These are phyloP conservation scores for Mimosa bimucronata DNA, from an alignment of 306 rosid species.

Conservation along the genomic window DNA sequence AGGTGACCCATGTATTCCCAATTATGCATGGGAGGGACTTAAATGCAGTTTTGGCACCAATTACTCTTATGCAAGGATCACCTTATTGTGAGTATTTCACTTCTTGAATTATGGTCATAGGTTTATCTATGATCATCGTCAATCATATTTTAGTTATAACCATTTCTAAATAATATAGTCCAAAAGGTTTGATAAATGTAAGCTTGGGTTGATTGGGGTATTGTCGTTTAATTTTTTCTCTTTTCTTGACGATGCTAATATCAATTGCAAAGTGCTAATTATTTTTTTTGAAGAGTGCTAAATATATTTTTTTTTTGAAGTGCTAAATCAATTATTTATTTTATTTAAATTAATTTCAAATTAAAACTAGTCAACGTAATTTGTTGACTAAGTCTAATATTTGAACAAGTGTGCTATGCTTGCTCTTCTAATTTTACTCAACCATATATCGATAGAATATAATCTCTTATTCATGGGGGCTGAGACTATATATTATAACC, in stretches of 20 bases:
- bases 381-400: not conserved
- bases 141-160: too few species aligned
- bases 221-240: too few species aligned
- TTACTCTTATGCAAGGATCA: not conserved
- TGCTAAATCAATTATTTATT: not conserved
- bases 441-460: not conserved
- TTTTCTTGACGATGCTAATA: not conserved
- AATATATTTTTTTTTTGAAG: not conserved
- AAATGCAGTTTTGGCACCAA: not conserved
- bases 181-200: too few species aligned
- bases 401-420: not conserved
- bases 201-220: too few species aligned
- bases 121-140: too few species aligned
- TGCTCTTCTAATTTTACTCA: not conserved
- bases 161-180: too few species aligned
- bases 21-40: not conserved
- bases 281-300: not conserved
- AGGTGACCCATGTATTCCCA: not conserved
- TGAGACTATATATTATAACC: too few species aligned
- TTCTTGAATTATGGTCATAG: not conserved
- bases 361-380: not conserved
- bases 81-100: not conserved
- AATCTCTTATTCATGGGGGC: too few species aligned
- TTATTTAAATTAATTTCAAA: not conserved
- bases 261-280: not conserved